Conservation (phyloP, 2,329 filamentous ascomycete species). For the Diatrype stigma region DNA sequence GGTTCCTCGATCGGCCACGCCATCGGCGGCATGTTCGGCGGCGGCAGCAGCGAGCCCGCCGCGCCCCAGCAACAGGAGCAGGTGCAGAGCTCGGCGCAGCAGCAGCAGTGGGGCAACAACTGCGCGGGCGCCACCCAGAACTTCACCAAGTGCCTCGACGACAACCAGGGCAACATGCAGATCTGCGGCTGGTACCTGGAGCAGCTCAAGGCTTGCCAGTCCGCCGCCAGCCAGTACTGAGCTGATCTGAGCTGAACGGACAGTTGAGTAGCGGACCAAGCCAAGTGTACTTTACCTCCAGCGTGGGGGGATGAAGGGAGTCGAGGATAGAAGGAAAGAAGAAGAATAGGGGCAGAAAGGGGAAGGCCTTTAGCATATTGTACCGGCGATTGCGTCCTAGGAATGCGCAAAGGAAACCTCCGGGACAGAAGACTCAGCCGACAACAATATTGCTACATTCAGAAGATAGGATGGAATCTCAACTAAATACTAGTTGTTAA, state of each 20-base stretch:
- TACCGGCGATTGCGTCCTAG: not conserved
- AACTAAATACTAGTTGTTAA: not conserved
- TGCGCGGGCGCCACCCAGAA: slow-evolving; percentile 76
- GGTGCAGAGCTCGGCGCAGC: slow-evolving; percentile 43
- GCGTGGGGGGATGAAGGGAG: not conserved
- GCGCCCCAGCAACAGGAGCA: slow-evolving; percentile 40
- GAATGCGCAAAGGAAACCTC: not conserved
- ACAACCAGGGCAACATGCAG: slow-evolving; percentile 87
- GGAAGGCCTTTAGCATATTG: not conserved
- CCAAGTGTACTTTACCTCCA: too few species aligned
- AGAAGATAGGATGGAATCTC: not conserved
- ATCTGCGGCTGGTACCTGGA: slow-evolving; percentile 99
- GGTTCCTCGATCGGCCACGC: slow-evolving; percentile 94
- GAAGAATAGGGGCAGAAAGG: not conserved
- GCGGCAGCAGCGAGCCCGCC: slow-evolving; percentile 57
- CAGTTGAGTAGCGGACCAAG: not conserved
- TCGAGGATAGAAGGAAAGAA: not conserved
- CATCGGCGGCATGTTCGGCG: slow-evolving; percentile 80
- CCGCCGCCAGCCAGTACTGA: slow-evolving; percentile 69
- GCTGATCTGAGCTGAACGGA: not conserved
- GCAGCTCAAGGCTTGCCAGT: slow-evolving; percentile 88
- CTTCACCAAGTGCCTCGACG: slow-evolving; percentile 96
- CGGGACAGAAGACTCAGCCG: not conserved
- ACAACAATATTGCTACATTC: not conserved
- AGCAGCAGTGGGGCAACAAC: slow-evolving; percentile 57